A percentile compares a stretch with the other conserved stretches of the same genome.
Evolutionary conservation across 495 filamentous ascomycete genomes (phyloP).

Genomic region (Penicillium steckii): DNA sequence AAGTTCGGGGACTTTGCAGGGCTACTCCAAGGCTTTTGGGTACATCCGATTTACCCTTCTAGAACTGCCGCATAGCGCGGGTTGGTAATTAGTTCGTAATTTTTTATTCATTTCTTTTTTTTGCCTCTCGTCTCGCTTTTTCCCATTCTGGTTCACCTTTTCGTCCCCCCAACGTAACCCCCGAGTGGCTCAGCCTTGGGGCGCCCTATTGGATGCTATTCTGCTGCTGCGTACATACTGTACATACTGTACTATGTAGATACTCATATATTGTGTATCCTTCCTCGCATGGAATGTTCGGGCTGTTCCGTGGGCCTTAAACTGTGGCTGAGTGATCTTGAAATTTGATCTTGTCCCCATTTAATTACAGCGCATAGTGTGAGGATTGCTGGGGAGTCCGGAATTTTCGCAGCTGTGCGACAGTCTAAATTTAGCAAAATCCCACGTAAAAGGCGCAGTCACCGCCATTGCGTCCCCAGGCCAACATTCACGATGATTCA

Average conservation of each 20-base stretch:
- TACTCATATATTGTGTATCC: too few species aligned
- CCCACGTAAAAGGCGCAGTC: neutral
- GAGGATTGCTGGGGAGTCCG: neutral
- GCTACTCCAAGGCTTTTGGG: neutral
- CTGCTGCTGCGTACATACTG: neutral
- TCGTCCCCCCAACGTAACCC: conserved; percentile 1
- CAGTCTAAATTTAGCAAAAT: conserved; percentile 5
- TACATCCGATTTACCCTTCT: neutral
- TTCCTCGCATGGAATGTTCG: conserved; percentile 3
- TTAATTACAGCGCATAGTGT: too few species aligned
- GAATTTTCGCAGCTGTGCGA: neutral
- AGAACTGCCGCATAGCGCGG: neutral
- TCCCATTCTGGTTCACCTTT: neutral
- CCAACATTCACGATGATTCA: too few species aligned
- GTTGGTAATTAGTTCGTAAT: neutral
- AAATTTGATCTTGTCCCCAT: too few species aligned
- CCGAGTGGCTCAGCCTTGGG: neutral
- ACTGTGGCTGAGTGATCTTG: conserved; percentile 4
- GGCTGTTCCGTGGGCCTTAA: conserved; percentile 13
- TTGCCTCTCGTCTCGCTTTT: neutral
- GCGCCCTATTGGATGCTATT: neutral
- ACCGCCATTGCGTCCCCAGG: neutral
- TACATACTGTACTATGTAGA: too few species aligned
- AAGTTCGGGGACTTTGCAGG: neutral
- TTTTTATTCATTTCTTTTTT: neutral